Base-by-base conservation (phyloP, 192 early-diverging fungal genomes). In the Coemansia nantahalensis region DNA sequence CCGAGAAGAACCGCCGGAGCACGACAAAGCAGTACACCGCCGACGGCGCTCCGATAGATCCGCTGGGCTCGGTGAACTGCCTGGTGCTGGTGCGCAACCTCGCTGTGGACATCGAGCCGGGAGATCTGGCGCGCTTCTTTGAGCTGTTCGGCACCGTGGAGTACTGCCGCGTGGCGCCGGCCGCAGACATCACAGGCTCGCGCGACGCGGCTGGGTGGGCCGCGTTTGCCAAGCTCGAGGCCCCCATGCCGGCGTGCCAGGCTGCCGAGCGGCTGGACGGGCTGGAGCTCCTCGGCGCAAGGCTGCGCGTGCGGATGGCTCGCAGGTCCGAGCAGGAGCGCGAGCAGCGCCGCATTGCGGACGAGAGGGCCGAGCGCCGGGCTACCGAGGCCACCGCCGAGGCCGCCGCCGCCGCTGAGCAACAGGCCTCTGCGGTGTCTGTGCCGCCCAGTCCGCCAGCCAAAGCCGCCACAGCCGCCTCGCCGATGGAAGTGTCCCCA, bases 1-100 rank as follows among this genome's bases (percentile, higher is more conserved):
- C 92, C 10, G 92, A 98, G 70, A 96, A 96, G 80, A 98, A 98
- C 73, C 70, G 87, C 24, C 62, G 86, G 26, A 84, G 70, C 69
- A 52, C 84, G 8, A 68, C 43, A n/a, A 48, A 59, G 46, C 64
- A 55, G 51, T 66, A 65, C 22, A 54, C 18, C 35, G 19, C 56
- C 3, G 60, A 54, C 14, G 55, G 67, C 14, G 69, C 41, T 18
- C 60, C 67, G 2, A 8, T 68, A 23, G 37, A 24, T 1, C 24
- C 52, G n/a, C 21, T 44, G 4, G 21, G 45, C 7, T 21, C 45
- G 13, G 32, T 39, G 10, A 69, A 59, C 51, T 73, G 79, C 37
- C 76, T 84, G 24, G 65, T 87, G 18, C 85, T 81, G 70, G 82
- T 84, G 39, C 79, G 81, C 2, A 80, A 79, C 34, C 75, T 90